Percentiles rank a stretch among this genome's conserved stretches.
These are phyloP conservation scores for Saturnispora galanensis DNA, from an alignment of 805 yeast genomes.

Conservation along the genomic window DNA sequence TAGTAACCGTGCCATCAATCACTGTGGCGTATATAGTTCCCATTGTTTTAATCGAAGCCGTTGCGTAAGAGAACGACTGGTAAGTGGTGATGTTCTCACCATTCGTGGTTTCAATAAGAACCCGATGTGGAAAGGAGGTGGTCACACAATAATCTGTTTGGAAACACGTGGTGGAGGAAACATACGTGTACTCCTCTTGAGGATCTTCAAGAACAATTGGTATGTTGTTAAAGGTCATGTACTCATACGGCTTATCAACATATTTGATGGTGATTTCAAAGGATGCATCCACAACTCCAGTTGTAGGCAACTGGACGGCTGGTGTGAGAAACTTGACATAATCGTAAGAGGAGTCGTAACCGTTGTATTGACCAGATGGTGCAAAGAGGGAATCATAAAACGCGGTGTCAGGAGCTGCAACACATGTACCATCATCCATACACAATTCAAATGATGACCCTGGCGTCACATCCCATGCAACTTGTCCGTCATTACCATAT, in stretches of 20 bases:
- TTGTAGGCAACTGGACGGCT: conserved; percentile 6
- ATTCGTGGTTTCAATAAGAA: not conserved
- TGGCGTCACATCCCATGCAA: conserved; percentile 8
- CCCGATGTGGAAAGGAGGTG: conserved; percentile 7
- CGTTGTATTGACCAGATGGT: conserved; percentile 4
- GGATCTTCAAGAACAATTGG: conserved; percentile 6
- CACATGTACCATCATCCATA: conserved; percentile 7
- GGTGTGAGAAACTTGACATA: conserved; percentile 11
- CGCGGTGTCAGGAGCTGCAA: conserved; percentile 1
- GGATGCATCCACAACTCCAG: conserved; percentile 7
- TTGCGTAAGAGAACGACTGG: not conserved
- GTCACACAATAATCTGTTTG: conserved; percentile 9
- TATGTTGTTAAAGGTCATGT: conserved; percentile 2
- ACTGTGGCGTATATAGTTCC: conserved; percentile 12
- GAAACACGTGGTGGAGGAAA: conserved; percentile 9
- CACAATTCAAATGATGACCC: conserved; percentile 7
- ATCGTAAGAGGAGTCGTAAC: conserved; percentile 2
- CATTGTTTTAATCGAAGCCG: conserved; percentile 2
- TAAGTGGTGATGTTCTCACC: conserved; percentile 4
- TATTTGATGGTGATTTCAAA: not conserved
- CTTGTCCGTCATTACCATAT: not conserved
- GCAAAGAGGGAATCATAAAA: conserved; percentile 9
- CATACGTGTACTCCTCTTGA: conserved; percentile 2
- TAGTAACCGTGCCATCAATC: conserved; percentile 12
- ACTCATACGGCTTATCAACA: not conserved